Percentiles rank a stretch among this genome's conserved stretches.
These are phyloP conservation scores for Cymbopogon citratus DNA, from an alignment of 176 grass and related monocot genomes.

Conservation along the genomic window DNA sequence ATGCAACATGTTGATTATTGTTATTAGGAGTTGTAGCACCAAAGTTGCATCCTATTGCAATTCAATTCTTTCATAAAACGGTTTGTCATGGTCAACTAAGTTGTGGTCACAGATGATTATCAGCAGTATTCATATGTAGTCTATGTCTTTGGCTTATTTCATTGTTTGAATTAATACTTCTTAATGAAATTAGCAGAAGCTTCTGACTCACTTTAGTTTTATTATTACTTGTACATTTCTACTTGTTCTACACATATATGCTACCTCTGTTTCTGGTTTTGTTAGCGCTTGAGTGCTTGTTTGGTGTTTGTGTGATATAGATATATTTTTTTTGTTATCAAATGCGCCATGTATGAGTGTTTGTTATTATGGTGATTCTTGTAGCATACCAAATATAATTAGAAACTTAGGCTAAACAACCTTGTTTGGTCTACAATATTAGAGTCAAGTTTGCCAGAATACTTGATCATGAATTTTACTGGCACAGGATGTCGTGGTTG, in stretches of 20 bases:
- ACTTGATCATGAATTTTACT: not conserved
- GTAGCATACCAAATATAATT: not conserved
- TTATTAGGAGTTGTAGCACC: not conserved
- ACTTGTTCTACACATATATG: not conserved
- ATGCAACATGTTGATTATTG: not conserved
- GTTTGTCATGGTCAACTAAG: not conserved
- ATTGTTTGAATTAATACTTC: not conserved
- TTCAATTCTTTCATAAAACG: not conserved
- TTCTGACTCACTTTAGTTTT: not conserved
- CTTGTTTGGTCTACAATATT: not conserved
- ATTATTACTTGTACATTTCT: not conserved
- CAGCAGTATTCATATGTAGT: not conserved
- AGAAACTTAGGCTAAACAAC: not conserved
- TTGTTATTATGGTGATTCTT: not conserved
- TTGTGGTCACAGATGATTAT: not conserved
- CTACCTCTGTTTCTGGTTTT: not conserved
- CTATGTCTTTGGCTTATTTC: not conserved
- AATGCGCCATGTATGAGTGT: not conserved
- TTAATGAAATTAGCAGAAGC: not conserved
- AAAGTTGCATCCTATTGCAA: not conserved
- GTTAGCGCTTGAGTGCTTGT: not conserved
- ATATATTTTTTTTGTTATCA: not conserved
- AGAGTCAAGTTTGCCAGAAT: not conserved
- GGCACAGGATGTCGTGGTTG: constrained; percentile 36
- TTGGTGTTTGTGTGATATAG: not conserved